These are phyloP conservation scores for Salix arbutifolia DNA, from an alignment of 345 rosid genomes.

Conservation along the genomic window DNA sequence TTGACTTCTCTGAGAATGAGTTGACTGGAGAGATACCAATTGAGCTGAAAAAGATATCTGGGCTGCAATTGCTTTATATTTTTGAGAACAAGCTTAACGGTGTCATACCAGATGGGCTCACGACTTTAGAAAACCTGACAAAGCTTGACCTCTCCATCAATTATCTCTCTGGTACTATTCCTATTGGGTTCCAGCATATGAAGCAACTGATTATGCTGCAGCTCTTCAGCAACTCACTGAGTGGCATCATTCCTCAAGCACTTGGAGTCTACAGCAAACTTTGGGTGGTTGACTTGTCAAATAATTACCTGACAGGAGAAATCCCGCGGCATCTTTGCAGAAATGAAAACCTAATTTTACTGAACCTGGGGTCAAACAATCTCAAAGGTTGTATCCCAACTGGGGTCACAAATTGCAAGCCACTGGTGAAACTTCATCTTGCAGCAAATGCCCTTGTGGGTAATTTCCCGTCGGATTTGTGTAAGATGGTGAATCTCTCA, in stretches of 20 bases:
- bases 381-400: conserved; percentile 67
- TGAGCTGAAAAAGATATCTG: conserved; percentile 55
- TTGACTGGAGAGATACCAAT: conserved; percentile 67
- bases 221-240: conserved; percentile 65
- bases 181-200: conserved; percentile 66
- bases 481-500: conserved; percentile 56
- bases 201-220: conserved; percentile 57
- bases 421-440: conserved; percentile 62
- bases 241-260: conserved; percentile 60
- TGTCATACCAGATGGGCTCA: conserved; percentile 63
- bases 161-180: conserved; percentile 60
- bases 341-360: conserved; percentile 44
- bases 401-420: conserved; percentile 53
- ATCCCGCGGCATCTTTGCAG: conserved; percentile 64
- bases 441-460: conserved; percentile 57
- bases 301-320: conserved; percentile 56
- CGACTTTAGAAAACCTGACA: conserved; percentile 56
- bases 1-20: conserved; percentile 79
- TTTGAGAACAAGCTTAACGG: conserved; percentile 74
- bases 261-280: conserved; percentile 69
- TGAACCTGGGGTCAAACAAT: conserved; percentile 66
- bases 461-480: conserved; percentile 56
- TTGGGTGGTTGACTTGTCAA: conserved; percentile 79
- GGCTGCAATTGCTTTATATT: conserved; percentile 66
- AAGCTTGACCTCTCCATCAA: conserved; percentile 86